Evolutionary conservation across 106 monocot species (phyloP), one percentile per base, ranked within the genome.

Genomic region (Amphibolis antarctica): DNA sequence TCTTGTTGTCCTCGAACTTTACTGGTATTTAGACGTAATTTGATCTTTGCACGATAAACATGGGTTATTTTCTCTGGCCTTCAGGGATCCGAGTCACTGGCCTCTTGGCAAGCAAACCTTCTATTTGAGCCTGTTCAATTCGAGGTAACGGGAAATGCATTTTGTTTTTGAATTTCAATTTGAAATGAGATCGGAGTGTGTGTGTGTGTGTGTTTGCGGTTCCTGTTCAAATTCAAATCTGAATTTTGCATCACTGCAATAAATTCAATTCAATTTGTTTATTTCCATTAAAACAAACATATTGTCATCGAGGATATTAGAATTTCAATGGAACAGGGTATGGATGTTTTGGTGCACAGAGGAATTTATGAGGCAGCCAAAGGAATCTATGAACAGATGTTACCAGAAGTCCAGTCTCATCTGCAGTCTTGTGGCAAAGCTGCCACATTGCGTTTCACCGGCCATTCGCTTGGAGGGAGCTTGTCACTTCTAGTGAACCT

Each of bases 281-380:
- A 2, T 36, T 7, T 7, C 36, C 36, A 36, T 36, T 36, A 36
- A 7, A 4, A 4, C 7, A 4, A 2, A 36, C 7, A 4, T 7
- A 2, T 36, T 36, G 4, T 36, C n/a, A 36, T 36, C 7, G 36
- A 36, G 36, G 7, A 36, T 36, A 7, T 7, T 36, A 36, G 4
- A 36, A 36, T 36, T 36, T 36, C 36, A 66, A 51, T 67, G 18
- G 10, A 55, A 0, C 65, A 93, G 93, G 86, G 81, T 22, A 28
- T 89, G 24, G 83, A 89, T 69, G 83, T 94, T 23, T 71, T 82
- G 22, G 94, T 94, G 45, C 94, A 94, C 65, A 75, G 94, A 46
- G 94, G 94, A 17, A 94, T 94, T 25, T 94, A 94, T 12, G 94
- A 94, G 56, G 89, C 86, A 49, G 94, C 94, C 36, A 89, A 89